Conservation (phyloP, 2,329 filamentous ascomycete genomes). For the Penicillium sp. region DNA sequence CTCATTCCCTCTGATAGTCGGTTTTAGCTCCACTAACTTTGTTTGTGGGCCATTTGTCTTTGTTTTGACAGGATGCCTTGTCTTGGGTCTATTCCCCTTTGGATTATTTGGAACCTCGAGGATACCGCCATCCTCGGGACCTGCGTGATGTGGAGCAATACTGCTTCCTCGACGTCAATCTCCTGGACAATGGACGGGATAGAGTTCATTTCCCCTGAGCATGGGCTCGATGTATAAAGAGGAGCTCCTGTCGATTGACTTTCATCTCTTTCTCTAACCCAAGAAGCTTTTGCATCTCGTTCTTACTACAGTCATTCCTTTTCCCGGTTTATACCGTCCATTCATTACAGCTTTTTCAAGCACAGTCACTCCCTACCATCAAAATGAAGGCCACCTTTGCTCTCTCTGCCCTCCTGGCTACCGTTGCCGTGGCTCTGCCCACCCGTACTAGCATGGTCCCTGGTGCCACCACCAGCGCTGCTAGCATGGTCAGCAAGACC, state of each 20-base stretch:
- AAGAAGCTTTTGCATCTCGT: conserved; percentile 16
- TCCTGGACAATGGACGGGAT: background rate
- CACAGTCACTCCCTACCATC: conserved; percentile 18
- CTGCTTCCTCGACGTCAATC: conserved; percentile 7
- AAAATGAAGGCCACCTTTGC: conserved; percentile 24
- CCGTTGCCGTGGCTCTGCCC: conserved; percentile 20
- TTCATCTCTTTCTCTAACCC: conserved; percentile 5
- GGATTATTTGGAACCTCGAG: conserved; percentile 1
- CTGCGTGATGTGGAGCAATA: conserved; percentile 11
- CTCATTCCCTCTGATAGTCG: conserved; percentile 2
- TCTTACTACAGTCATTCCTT: conserved; percentile 20
- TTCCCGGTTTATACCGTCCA: conserved; percentile 21
- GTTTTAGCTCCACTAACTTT: conserved; percentile 3
- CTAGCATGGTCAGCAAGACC: background rate
- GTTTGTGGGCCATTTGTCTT: conserved; percentile 4
- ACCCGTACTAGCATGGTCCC: conserved; percentile 9
- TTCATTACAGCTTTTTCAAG: conserved; percentile 19
- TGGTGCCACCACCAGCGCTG: background rate
- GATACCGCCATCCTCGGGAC: conserved; percentile 1
- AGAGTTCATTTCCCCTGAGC: conserved; percentile 6
- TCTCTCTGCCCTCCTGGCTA: conserved; percentile 21
- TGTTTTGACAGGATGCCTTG: conserved; percentile 5
- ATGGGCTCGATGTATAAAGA: conserved; percentile 15
- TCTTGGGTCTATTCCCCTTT: conserved; percentile 4
- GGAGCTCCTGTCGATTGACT: conserved; percentile 6